Evolutionary conservation across 352 stramenopile species (phyloP), one percentile per base, ranked within the genome.

Genomic region (Blastocystis sp.): DNA sequence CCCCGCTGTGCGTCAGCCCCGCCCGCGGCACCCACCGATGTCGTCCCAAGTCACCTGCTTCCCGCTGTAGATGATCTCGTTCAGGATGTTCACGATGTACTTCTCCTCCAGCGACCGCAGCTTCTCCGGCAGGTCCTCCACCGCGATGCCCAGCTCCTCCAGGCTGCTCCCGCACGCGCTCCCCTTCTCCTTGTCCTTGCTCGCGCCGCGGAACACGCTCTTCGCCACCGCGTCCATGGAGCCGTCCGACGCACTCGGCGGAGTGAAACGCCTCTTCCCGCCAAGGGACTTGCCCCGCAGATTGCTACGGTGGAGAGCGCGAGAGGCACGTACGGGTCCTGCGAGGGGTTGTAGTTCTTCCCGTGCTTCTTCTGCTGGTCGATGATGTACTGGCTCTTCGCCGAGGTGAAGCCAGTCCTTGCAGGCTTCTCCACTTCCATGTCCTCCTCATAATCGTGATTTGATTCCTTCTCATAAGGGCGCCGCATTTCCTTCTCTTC

Each of bases 11-110:
- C 23, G 23, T 76, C 9, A 60, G 23, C 4, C 19, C 1, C 19
- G 28, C 41, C 40, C 0, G 43, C 2, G 28, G 43, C 23, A 14
- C 84, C 62, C 89, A 95, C 93, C 93, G 89, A 99, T 99, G 89
- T 99, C 96, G 86, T 98, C 94, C 88, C 98, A 99, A 14, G 94
- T 95, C 43, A 98, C 91, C 0, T 92, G 91, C 61, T 97, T 93
- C 65, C 94, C 94, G 45, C 91, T 92, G 88, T 98, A 93, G 10
- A 98, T 93, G 86, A 99, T 98, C 90, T 99, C 96, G 91, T 97
- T 95, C 92, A 76, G 89, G 52, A 45, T 88, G 43, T 69, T 89
- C 66, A 62, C 53, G 9, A 74, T 74, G 4, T 52, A 78, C 14
- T 40, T n/a, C 56, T 87, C 71, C 38, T 79, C 77, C 28, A 79